Conservation (phyloP, 106 monocot genomes). For the Platanthera zijinensis region DNA sequence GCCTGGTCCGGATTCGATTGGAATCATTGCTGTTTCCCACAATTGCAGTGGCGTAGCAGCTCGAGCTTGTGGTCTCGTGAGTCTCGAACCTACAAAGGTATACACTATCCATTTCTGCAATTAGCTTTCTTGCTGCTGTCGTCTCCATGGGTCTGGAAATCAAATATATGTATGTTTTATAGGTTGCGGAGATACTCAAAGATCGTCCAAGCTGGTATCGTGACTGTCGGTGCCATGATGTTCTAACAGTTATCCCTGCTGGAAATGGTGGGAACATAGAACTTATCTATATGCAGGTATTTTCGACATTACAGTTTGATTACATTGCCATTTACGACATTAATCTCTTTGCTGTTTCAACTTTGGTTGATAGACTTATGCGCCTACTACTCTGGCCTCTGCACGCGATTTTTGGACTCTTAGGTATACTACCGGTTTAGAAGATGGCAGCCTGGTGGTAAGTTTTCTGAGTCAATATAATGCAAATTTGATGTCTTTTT, state of each 20-base stretch:
- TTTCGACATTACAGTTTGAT: not conserved
- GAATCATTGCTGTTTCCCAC: slow-evolving; percentile 97
- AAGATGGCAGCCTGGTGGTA: slow-evolving; percentile 76
- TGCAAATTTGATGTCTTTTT: not conserved
- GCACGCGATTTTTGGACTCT: slow-evolving; percentile 88
- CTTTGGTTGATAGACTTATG: slow-evolving; percentile 49
- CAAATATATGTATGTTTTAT: not conserved
- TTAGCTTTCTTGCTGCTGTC: not conserved
- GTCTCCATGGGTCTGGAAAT: not conserved
- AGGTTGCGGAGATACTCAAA: slow-evolving; percentile 88
- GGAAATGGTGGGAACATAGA: slow-evolving; percentile 86
- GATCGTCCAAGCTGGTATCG: slow-evolving; percentile 84
- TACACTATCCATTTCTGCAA: not conserved
- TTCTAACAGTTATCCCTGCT: slow-evolving; percentile 62
- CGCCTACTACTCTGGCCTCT: slow-evolving; percentile 78
- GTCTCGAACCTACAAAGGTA: slow-evolving; percentile 92
- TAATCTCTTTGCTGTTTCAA: not conserved
- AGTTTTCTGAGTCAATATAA: not conserved
- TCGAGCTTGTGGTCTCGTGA: slow-evolving; percentile 87
- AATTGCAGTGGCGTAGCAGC: slow-evolving; percentile 93
- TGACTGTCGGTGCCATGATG: slow-evolving; percentile 70
- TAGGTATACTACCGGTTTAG: slow-evolving; percentile 69
- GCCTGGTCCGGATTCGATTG: slow-evolving; percentile 99
- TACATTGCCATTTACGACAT: not conserved
- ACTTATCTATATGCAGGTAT: slow-evolving; percentile 89